These are phyloP conservation scores for Monosporascus sp. DNA, from an alignment of 2,329 filamentous ascomycete species.

Conservation along the genomic window DNA sequence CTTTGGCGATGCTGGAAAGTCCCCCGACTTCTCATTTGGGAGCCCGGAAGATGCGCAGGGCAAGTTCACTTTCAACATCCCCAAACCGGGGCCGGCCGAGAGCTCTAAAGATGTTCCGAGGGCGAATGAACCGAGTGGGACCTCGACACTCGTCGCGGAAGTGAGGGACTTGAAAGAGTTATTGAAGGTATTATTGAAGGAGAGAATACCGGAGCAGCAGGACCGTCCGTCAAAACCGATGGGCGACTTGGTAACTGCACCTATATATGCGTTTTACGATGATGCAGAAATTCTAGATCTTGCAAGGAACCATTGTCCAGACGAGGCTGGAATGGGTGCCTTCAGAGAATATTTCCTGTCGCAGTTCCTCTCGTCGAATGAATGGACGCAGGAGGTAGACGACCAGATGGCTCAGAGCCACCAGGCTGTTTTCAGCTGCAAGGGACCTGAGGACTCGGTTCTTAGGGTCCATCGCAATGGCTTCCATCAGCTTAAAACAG, in stretches of 20 bases:
- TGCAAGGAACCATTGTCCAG: background rate
- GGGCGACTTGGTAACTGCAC: background rate
- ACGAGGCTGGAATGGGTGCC: background rate
- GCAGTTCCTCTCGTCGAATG: background rate
- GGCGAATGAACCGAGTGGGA: background rate
- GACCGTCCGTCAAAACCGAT: background rate
- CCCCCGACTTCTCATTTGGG: background rate
- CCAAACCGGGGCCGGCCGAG: background rate
- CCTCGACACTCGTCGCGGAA: background rate
- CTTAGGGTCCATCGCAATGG: background rate
- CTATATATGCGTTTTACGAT: background rate
- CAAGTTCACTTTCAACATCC: background rate
- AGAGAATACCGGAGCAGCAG: background rate
- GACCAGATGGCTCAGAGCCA: background rate
- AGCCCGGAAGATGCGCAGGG: background rate
- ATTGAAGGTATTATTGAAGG: background rate
- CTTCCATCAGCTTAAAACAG: background rate
- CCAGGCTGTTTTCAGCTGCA: background rate
- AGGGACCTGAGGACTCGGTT: background rate
- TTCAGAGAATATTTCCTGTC: background rate
- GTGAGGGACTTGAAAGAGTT: background rate
- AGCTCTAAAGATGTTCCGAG: background rate
- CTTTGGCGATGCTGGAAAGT: background rate
- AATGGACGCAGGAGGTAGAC: background rate
- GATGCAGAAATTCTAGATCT: background rate